Evolutionary conservation across 2,329 filamentous ascomycete species (phyloP).

Genomic region (Colletotrichum camelliae): DNA sequence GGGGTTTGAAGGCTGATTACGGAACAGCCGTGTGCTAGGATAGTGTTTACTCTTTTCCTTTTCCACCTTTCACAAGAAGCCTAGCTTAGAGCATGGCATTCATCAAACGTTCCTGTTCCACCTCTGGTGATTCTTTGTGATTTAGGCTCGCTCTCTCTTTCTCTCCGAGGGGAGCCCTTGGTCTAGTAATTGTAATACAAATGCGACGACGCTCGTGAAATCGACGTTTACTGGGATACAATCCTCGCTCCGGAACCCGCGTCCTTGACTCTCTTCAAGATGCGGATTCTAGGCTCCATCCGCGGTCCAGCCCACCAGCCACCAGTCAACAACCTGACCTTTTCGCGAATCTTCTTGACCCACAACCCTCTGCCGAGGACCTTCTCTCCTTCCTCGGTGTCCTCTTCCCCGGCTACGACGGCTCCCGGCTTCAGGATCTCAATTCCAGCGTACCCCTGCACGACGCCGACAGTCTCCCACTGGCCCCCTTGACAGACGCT

Average conservation of each 20-base stretch:
- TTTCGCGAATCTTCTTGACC: constrained; percentile 42
- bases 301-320: constrained; percentile 71
- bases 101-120: not conserved
- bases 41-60: constrained; percentile 9
- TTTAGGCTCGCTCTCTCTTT: not conserved
- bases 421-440: constrained; percentile 60
- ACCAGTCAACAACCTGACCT: constrained; percentile 52
- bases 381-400: constrained; percentile 21
- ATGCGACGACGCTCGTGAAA: not conserved
- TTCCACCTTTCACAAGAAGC: not conserved
- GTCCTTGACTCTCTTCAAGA: constrained; percentile 45
- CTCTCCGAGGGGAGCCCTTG: not conserved
- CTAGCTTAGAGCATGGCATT: not conserved
- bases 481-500: constrained; percentile 46
- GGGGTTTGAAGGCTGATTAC: not conserved
- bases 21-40: not conserved
- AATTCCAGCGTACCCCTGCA: constrained; percentile 64
- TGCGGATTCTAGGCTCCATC: constrained; percentile 61
- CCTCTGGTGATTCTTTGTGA: not conserved
- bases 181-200: not conserved
- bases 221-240: not conserved
- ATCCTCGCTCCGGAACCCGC: constrained; percentile 4
- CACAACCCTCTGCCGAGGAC: constrained; percentile 52
- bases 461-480: constrained; percentile 63
- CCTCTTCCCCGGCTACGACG: constrained; percentile 3